A percentile compares a stretch with the other conserved stretches of the same genome.
phyloP scores from a whole-genome alignment of 441 rosid genomes.

The Mallotus japonicus region DNA sequence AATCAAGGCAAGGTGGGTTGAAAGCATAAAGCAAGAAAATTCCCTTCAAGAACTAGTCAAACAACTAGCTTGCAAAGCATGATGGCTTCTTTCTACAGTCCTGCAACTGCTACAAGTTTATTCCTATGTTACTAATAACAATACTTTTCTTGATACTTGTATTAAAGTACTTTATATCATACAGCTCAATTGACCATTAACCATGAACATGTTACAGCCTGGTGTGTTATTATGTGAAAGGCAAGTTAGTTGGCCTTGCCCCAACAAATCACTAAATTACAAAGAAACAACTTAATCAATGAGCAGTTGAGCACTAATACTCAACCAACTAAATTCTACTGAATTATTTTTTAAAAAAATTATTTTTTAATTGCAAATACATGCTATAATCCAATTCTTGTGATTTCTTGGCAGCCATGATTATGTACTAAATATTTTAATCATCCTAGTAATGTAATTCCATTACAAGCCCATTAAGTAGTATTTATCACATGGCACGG shows the following conservation, averaged over 20 bases:
- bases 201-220: background rate
- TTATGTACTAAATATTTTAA: too few species aligned
- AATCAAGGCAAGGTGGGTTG: constrained; percentile 42
- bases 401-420: background rate
- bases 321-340: too few species aligned
- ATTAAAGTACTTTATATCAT: background rate
- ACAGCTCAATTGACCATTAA: background rate
- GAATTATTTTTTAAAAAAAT: too few species aligned
- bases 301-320: too few species aligned
- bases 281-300: too few species aligned
- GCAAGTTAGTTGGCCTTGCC: constrained; percentile 7
- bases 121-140: background rate
- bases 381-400: too few species aligned
- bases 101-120: background rate
- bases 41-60: constrained; percentile 30
- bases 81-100: background rate
- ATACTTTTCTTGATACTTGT: background rate
- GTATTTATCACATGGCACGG: background rate
- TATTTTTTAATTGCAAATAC: too few species aligned
- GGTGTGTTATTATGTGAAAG: constrained; percentile 2
- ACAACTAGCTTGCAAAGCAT: constrained; percentile 22
- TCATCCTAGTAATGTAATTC: background rate
- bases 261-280: background rate
- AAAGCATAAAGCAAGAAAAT: constrained; percentile 32
- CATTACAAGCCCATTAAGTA: background rate